Conservation (phyloP, 1,284 basidiomycete species). For the Cutaneotrichosporon dermatis region DNA sequence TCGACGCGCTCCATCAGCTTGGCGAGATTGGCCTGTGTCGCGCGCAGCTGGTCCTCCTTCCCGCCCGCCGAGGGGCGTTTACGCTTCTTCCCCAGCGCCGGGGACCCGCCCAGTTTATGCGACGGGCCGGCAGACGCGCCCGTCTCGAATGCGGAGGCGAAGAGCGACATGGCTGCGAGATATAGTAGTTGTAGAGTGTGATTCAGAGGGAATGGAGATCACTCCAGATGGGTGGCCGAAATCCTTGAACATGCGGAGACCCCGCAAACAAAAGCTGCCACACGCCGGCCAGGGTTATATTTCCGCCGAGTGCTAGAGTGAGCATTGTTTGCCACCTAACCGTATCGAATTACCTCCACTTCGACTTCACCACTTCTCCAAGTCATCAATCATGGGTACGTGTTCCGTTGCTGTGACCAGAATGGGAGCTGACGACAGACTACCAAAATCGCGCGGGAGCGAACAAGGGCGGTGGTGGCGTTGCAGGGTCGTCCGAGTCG, state of each 20-base stretch:
- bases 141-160: slow-evolving; percentile 39
- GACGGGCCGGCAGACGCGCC: slow-evolving; percentile 10
- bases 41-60: slow-evolving; percentile 45
- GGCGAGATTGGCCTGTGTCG: slow-evolving; percentile 65
- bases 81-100: slow-evolving; percentile 53
- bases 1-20: slow-evolving; percentile 65
- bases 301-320: no score
- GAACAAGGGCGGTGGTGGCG: slow-evolving; percentile 92
- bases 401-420: not conserved
- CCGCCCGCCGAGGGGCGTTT: slow-evolving; percentile 54
- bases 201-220: not conserved
- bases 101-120: not conserved
- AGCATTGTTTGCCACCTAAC: slow-evolving; percentile 7
- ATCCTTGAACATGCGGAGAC: not conserved
- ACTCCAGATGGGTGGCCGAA: not conserved
- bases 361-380: not conserved
- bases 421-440: slow-evolving; percentile 25
- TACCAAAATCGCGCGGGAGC: slow-evolving; percentile 83
- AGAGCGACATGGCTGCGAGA: slow-evolving; percentile 34
- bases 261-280: no score
- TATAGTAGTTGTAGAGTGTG: not conserved
- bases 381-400: slow-evolving; percentile 18
- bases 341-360: not conserved
- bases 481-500: slow-evolving; percentile 64
- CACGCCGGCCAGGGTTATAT: no score